Percentiles rank a stretch among this genome's conserved stretches.
These are phyloP conservation scores for Lodderomyces metapsilosis DNA, from an alignment of 1,139 yeast species.

Conservation along the genomic window DNA sequence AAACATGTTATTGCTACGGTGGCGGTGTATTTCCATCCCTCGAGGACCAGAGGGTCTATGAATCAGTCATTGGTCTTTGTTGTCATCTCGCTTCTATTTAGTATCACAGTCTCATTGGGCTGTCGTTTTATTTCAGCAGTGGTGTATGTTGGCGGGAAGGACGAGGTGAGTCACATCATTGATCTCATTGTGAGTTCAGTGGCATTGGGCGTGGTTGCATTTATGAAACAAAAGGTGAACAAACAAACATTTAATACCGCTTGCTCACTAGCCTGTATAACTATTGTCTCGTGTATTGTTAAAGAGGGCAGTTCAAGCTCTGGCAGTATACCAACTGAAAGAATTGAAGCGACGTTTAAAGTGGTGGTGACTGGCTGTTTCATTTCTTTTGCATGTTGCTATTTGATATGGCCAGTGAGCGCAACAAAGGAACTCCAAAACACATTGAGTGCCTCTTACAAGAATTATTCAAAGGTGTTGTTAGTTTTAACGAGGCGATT, in stretches of 20 bases:
- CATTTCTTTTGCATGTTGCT: conserved; percentile 59
- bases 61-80: conserved; percentile 69
- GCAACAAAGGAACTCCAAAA: conserved; percentile 50
- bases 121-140: conserved; percentile 55
- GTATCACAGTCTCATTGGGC: conserved; percentile 53
- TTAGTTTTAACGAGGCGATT: conserved; percentile 53
- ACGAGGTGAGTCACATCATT: conserved; percentile 52
- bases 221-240: conserved; percentile 64
- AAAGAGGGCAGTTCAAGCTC: conserved; percentile 73
- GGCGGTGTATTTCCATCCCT: conserved; percentile 82
- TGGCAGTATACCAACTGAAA: conserved; percentile 55
- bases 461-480: conserved; percentile 52
- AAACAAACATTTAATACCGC: conserved; percentile 79
- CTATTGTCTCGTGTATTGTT: conserved; percentile 69
- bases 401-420: conserved; percentile 60
- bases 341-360: conserved; percentile 54
- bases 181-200: conserved; percentile 55
- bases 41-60: conserved; percentile 80
- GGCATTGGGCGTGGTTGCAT: conserved; percentile 67
- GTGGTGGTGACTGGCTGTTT: conserved; percentile 65
- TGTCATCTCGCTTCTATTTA: conserved; percentile 51
- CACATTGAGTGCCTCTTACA: conserved; percentile 53
- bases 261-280: conserved; percentile 72
- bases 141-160: conserved; percentile 46
- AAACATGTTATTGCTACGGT: conserved; percentile 83